Base-by-base conservation (phyloP, 805 yeast species). In the Yamadazyma phyllophila region DNA sequence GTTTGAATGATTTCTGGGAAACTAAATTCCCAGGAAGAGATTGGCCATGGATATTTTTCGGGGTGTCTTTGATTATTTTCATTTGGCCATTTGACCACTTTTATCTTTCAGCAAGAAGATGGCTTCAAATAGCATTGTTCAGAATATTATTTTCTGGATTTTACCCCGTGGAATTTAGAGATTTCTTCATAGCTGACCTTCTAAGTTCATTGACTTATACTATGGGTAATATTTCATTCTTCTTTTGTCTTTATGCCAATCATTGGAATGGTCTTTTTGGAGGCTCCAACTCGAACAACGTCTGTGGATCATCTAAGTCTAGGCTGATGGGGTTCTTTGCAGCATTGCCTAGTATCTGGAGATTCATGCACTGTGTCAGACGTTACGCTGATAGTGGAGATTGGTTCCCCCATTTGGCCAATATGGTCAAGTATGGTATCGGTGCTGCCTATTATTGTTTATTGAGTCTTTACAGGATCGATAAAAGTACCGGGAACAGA, bases 361-460 rank as follows among this genome's bases (percentile, higher is more conserved):
- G 99, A 67, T 80, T 87, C 46, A 60, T 92, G 45, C 99, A 94
- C 62, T 94, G 99, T 66, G 61, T 85, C 29, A 73, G 99, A 56
- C 95, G 99, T 76, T 94, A 77, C 61, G 80, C 83, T 24, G 99
- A 94, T 60, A 85, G 97, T 0, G 92, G 95, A 2, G 97, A 91
- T 58, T 85, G 91, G 87, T 94, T 94, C 60, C 99, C 99, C 0
- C 99, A 94, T 73, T 66, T 92, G 47, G 92, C 96, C 4, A 94
- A 94, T 57, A 88, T 88, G 74, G 57, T 73, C 29, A 94, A 94
- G 63, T 94, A 92, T 61, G 57, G 77, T 0, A 66, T 84, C 31
- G 77, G 91, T 2, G 76, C 86, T 2, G 56, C 78, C 16, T 89
- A 88, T 63, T 83, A 87, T 63, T 79, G 82, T 56, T 69, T 83